phyloP scores from a whole-genome alignment of 73 alveolate genomes.

The Paramecium bursaria region DNA sequence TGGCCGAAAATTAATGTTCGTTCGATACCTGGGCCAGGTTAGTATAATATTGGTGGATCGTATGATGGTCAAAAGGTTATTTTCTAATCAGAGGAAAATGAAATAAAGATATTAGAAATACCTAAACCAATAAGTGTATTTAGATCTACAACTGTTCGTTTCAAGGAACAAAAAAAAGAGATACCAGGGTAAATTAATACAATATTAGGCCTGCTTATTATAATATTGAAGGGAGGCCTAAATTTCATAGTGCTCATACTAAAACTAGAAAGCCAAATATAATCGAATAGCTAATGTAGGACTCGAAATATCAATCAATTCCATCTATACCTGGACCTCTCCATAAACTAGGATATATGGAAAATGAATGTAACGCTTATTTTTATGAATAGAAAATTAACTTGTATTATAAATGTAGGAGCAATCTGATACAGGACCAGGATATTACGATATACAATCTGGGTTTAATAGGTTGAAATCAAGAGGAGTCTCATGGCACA shows the following conservation, averaged over 20 bases:
- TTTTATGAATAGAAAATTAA: background rate
- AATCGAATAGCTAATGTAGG: conserved; percentile 29
- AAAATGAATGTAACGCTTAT: background rate
- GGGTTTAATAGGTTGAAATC: background rate
- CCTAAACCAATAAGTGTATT: conserved; percentile 55
- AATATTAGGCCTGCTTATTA: conserved; percentile 12
- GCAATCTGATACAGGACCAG: conserved; percentile 10
- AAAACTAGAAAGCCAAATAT: background rate
- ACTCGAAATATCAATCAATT: background rate
- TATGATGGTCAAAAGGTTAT: conserved; percentile 39
- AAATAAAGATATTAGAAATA: conserved; percentile 40
- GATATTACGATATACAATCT: background rate
- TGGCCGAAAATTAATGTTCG: too few relatives aligned
- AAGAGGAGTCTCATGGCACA: conserved; percentile 25
- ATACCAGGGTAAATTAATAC: conserved; percentile 34
- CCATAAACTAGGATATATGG: conserved; percentile 13
- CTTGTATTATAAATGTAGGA: background rate
- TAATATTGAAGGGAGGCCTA: conserved; percentile 1
- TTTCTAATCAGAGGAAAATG: conserved; percentile 38
- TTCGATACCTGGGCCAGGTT: conserved; percentile 40
- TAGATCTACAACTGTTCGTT: conserved; percentile 53
- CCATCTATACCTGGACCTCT: conserved; percentile 30
- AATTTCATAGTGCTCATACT: background rate
- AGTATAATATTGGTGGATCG: conserved; percentile 6
- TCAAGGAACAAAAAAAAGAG: background rate